phyloP scores from a whole-genome alignment of 306 rosid genomes.

The Sphenostylis stenocarpa region DNA sequence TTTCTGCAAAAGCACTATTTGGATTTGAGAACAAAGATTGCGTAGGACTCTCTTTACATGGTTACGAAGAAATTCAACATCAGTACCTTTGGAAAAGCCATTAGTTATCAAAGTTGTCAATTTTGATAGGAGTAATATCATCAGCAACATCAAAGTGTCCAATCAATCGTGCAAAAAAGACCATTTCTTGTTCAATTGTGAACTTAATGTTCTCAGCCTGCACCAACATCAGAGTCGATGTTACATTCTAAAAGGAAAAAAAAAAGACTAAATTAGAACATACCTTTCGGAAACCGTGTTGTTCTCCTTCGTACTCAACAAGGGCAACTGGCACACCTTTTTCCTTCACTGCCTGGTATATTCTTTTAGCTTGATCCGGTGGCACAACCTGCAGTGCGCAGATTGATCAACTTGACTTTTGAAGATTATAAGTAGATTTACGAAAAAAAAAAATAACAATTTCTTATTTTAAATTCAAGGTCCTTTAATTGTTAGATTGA shows the following conservation, averaged over 20 bases:
- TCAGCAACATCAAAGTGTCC: conserved; percentile 86
- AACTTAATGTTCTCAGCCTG: conserved; percentile 96
- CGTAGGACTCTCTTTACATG: background rate
- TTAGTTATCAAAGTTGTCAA: conserved; percentile 65
- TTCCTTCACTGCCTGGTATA: conserved; percentile 74
- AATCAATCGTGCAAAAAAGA: conserved; percentile 86
- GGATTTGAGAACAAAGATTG: background rate
- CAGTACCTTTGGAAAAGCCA: conserved; percentile 20
- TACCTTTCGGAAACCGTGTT: conserved; percentile 97
- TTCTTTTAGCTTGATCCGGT: conserved; percentile 83
- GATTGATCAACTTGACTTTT: background rate
- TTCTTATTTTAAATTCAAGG: background rate
- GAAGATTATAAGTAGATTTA: background rate
- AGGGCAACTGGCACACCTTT: conserved; percentile 93
- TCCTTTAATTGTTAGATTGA: background rate
- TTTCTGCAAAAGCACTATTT: conserved; percentile 1
- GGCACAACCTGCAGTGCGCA: conserved; percentile 65
- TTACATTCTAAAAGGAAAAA: background rate
- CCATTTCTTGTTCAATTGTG: conserved; percentile 97
- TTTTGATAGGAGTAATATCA: conserved; percentile 72
- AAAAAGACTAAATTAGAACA: background rate
- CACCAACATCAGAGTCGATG: conserved; percentile 12
- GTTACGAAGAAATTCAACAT: conserved; percentile 11
- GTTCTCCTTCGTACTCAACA: conserved; percentile 94
- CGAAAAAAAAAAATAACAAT: background rate